A percentile compares a stretch with the other conserved stretches of the same genome.
Evolutionary conservation across 345 rosid species (phyloP).

Genomic region (Citrus unshiu): DNA sequence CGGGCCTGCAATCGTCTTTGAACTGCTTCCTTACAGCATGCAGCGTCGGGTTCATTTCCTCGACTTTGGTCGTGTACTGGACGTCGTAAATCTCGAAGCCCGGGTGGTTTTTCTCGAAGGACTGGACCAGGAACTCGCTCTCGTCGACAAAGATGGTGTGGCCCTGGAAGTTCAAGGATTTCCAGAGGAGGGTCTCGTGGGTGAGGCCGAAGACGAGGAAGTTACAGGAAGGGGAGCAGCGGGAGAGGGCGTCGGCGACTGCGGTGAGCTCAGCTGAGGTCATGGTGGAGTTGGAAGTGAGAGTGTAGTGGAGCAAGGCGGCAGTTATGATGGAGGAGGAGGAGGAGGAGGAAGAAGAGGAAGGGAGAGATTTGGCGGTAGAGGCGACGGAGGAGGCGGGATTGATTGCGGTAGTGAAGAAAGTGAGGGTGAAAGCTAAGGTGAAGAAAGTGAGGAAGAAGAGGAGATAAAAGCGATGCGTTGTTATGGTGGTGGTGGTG

Average conservation of each 20-base stretch:
- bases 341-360: conserved; percentile 14
- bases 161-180: conserved; percentile 65
- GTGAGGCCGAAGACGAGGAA: conserved; percentile 76
- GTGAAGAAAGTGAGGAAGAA: conserved; percentile 63
- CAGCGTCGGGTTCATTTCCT: conserved; percentile 42
- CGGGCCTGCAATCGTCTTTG: conserved; percentile 62
- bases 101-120: conserved; percentile 55
- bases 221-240: conserved; percentile 46
- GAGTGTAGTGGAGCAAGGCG: conserved; percentile 75
- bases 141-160: conserved; percentile 80
- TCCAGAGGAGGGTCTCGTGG: conserved; percentile 86
- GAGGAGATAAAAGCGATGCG: conserved; percentile 51
- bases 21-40: conserved; percentile 31
- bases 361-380: conserved; percentile 32
- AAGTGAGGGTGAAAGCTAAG: conserved; percentile 63
- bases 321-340: conserved; percentile 22
- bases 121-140: conserved; percentile 54
- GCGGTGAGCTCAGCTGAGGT: conserved; percentile 61
- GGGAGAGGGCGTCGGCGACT: conserved; percentile 42
- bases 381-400: conserved; percentile 24
- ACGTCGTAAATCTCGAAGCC: conserved; percentile 80
- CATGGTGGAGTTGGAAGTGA: conserved; percentile 60
- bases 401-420: conserved; percentile 41
- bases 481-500: conserved; percentile 14
- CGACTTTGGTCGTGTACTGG: conserved; percentile 68